These are phyloP conservation scores for Geosmithia putterillii DNA, from an alignment of 2,329 filamentous ascomycete species.

Conservation along the genomic window DNA sequence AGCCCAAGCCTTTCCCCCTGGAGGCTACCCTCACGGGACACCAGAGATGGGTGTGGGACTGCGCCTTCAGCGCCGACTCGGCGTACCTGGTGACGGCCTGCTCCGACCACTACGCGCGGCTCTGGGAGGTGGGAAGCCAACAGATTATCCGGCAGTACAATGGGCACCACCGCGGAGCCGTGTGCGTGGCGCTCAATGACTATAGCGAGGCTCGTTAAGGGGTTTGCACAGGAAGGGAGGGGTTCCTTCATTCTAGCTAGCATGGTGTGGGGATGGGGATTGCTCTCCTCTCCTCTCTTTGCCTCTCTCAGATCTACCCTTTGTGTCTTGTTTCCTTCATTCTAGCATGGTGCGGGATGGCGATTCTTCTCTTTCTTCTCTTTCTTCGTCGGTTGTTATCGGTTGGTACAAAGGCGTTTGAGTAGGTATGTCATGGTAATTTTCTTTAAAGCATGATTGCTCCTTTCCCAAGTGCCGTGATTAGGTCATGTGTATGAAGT, in stretches of 20 bases:
- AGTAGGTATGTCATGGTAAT: too few species aligned
- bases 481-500: too few species aligned
- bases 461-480: too few species aligned
- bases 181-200: slow-evolving; percentile 88
- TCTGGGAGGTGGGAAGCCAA: slow-evolving; percentile 82
- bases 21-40: slow-evolving; percentile 83
- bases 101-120: slow-evolving; percentile 80
- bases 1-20: slow-evolving; percentile 55
- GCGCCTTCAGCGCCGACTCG: slow-evolving; percentile 85
- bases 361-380: too few species aligned
- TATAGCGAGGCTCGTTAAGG: slow-evolving; percentile 45
- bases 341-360: too few species aligned
- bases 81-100: slow-evolving; percentile 90
- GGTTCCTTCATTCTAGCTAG: not conserved
- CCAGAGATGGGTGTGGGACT: slow-evolving; percentile 97
- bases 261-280: not conserved
- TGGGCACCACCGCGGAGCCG: slow-evolving; percentile 81
- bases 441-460: too few species aligned
- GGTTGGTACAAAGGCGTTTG: too few species aligned
- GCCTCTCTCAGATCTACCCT: not conserved
- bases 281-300: not conserved
- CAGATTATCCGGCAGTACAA: slow-evolving; percentile 92
- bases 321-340: not conserved
- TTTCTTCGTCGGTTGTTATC: too few species aligned
- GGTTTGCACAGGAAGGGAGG: too few species aligned